Base-by-base conservation (phyloP, 2,329 filamentous ascomycete genomes). In the Aspergillus sp. region DNA sequence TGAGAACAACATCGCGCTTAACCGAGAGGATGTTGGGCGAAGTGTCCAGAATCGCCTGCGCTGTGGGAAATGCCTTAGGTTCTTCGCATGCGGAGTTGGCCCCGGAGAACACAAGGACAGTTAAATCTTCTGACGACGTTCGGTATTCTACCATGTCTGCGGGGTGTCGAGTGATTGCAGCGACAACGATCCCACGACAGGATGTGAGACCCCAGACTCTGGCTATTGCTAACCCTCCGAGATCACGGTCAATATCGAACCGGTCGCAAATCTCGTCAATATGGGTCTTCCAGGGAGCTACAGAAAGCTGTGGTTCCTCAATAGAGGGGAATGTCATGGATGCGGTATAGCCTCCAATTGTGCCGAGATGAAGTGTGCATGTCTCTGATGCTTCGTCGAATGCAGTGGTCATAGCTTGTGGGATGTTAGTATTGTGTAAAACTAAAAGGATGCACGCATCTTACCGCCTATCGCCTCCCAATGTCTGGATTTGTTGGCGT, bases 81-180 rank as follows among this genome's bases (percentile, higher is more conserved):
- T 56, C 35, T 11, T 16, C 30, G 10, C 35, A 5, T n/a, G 65
- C 52, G 50, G 58, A 26, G 10, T 55, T 53, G 17, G 62, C 59
- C 3, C 58, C 56, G 1, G 62, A 62, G 51, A 76, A 74, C 1
- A 73, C 52, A 8, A 81, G 57, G 0, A 63, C 71, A 1, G 69
- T 65, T n/a, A 66, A 65, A 49, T 81, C 75, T 22, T 78, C 73
- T 3, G 75, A 72, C 7, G 72, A 65, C 6, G 78, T 78, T 1
- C 74, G 73, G 60, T 84, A 84, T 54, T 84, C 79, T 13, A 83
- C 69, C 69, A 80, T 78, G 60, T 84, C 78, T 3, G 75, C 79
- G 0, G 82, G 82, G 61, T 85, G 80, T 24, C 81, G 59, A 2
- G 77, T 80, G 44, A 78, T 70, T 50, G 76, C 79, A 3, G 73